phyloP scores from a whole-genome alignment of 352 stramenopile species.

The Globisporangium orthogonon region DNA sequence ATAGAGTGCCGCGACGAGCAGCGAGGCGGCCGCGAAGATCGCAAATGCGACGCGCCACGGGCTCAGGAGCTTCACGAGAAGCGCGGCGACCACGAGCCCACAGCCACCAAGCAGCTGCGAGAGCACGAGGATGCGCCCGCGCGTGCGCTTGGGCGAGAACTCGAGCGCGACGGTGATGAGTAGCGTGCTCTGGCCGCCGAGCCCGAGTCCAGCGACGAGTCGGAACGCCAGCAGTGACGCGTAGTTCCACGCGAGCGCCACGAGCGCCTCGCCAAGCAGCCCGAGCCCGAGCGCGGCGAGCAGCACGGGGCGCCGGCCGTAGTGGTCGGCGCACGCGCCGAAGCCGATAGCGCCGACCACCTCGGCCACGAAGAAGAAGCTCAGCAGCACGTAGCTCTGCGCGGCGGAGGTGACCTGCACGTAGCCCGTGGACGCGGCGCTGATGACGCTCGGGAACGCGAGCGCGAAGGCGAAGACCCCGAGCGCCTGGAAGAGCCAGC shows the following conservation, averaged over 20 bases:
- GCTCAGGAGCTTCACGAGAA: slow-evolving; percentile 22
- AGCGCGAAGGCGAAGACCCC: slow-evolving; percentile 23
- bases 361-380: slow-evolving; percentile 36
- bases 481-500: slow-evolving; percentile 38
- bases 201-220: slow-evolving; percentile 31
- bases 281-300: slow-evolving; percentile 30
- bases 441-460: slow-evolving; percentile 8
- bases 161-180: slow-evolving; percentile 49
- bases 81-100: slow-evolving; percentile 33
- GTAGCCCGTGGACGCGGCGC: neutral
- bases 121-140: slow-evolving; percentile 51
- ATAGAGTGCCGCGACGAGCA: slow-evolving; percentile 20
- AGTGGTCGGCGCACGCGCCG: slow-evolving; percentile 55
- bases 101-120: slow-evolving; percentile 32
- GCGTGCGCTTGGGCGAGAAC: slow-evolving; percentile 48
- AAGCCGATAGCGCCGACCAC: slow-evolving; percentile 40
- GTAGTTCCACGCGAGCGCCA: slow-evolving; percentile 27
- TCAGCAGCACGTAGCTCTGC: slow-evolving; percentile 21
- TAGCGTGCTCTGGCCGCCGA: slow-evolving; percentile 51
- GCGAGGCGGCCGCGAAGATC: slow-evolving; percentile 8
- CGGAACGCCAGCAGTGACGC: slow-evolving; percentile 35
- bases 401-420: neutral
- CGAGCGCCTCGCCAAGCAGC: slow-evolving; percentile 34
- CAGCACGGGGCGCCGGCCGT: slow-evolving; percentile 36
- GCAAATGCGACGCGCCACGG: slow-evolving; percentile 17